Evolutionary conservation across 805 yeast species (phyloP), one percentile per base, ranked within the genome.

Genomic region (Hermanozyma aechmeae): DNA sequence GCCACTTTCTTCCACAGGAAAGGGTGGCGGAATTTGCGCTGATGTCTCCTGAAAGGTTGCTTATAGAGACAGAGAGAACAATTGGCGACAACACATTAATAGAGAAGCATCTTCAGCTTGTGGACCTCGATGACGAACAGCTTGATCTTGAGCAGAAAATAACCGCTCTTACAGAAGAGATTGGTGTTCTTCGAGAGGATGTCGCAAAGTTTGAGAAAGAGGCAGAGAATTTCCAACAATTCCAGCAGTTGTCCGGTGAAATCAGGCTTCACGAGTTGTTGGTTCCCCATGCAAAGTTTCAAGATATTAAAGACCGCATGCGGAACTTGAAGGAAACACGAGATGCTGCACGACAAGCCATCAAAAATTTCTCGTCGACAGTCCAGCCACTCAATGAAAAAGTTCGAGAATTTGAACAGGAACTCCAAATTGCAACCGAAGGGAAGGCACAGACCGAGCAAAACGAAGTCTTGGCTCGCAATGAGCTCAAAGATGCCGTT

Each of bases 1-100:
- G 97, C 47, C 96, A 89, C 49, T 92, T 92, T 46, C 59, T 92
- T 31, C 95, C 98, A 0, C 99, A 92, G 50, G 97, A 89, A 44
- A 67, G 93, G 35, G 97, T 92, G 5, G 89, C 94, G 2, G 85
- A 83, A 39, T 92, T 92, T 61, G 94, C 96, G 0, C 71, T 79
- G 3, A 58, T 84, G 39, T 69, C 81, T 16, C 82, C 93, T 1
- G 86, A 81, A 37, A 74, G 75, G 35, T 57, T 89, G 6, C 61
- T 92, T 9, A 45, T 62, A 15, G 94, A 84, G 43, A 83, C 95
- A 1, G 84, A 86, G 45, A 59, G 89, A 34, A 85, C 96, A 1
- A 71, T 85, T 18, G 83, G 80, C 4, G 61, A 71, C 28, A 71
- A 78, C 3, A 63, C 69, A 22, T 55, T 87, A 39, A 49, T 74